Evolutionary conservation across 768 basidiomycete genomes (phyloP), one percentile per base, ranked within the genome.

Genomic region (Tricholoma sp.): DNA sequence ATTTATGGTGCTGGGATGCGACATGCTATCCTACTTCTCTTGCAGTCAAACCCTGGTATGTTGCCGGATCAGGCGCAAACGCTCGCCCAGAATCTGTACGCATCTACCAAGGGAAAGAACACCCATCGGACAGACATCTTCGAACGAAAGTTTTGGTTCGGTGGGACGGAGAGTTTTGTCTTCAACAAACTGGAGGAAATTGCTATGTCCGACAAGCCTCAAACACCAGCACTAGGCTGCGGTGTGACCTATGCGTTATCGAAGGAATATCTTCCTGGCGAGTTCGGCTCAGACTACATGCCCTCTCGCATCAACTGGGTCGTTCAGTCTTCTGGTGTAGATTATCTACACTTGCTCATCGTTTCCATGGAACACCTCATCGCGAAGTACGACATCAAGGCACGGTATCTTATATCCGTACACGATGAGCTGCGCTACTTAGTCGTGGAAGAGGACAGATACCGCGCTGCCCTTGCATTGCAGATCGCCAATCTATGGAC

Each of bases 241-340:
- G 93, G 94, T 13, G 85, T 99, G 42, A 98, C 97, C 1, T 82
- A 89, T 50, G 96, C 96, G 0, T 78, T 99, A n/a, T 88, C 89
- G 29, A 95, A 91, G 72, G 86, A 89, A 59, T 87, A 92, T 66
- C 81, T 99, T 2, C 89, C 89, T 0, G 82, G 83, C 33, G 82
- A 80, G 56, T 91, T 93, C 58, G 91, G 90, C 11, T 71, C 86
- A 0, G 91, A 95, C 60, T 98, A 91, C 69, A 88, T 98, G 80
- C 89, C 97, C 0, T 97, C 94, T 6, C 84, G 97, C 42, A 95
- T 98, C 74, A 99, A 99, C 66, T 98, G 97, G 97, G 97, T 95
- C 50, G 97, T 98, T 6, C 97, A 98, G 65, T 98, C 95, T 3
- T 97, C 94, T 0, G 97, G 96, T 3, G 96, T 98, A 42, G 97